These are phyloP conservation scores for Paramecium sexaurelia DNA, from an alignment of 73 alveolate genomes.

Conservation along the genomic window DNA sequence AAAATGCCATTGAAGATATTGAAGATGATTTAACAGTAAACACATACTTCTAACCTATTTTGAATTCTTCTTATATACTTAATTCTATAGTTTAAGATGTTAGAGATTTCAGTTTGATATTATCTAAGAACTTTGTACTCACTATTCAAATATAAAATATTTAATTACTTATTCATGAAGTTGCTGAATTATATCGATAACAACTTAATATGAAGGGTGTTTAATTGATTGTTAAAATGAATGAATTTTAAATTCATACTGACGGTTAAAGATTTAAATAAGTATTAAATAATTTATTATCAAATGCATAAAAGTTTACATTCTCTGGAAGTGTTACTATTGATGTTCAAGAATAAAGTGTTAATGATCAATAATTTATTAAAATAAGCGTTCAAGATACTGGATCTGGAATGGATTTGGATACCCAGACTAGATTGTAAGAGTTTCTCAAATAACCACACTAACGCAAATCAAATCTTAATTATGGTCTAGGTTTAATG, in stretches of 20 bases:
- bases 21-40: neutral
- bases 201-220: conserved; percentile 30
- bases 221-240: neutral
- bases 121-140: conserved; percentile 10
- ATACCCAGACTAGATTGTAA: neutral
- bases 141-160: neutral
- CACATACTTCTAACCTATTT: neutral
- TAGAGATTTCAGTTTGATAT: conserved; percentile 27
- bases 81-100: conserved; percentile 34
- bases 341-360: neutral
- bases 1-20: conserved; percentile 31
- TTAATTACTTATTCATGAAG: neutral
- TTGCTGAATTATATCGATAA: neutral
- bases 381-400: conserved; percentile 10
- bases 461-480: neutral
- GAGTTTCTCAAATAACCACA: neutral
- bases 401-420: conserved; percentile 17
- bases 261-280: conserved; percentile 9
- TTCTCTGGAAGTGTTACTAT: conserved; percentile 20
- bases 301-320: conserved; percentile 48
- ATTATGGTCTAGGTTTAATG: conserved; percentile 47
- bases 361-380: neutral
- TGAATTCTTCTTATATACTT: conserved; percentile 9
- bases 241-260: neutral
- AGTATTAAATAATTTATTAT: neutral